phyloP scores from a whole-genome alignment of 768 basidiomycete species.

The Termitomyces sp. region DNA sequence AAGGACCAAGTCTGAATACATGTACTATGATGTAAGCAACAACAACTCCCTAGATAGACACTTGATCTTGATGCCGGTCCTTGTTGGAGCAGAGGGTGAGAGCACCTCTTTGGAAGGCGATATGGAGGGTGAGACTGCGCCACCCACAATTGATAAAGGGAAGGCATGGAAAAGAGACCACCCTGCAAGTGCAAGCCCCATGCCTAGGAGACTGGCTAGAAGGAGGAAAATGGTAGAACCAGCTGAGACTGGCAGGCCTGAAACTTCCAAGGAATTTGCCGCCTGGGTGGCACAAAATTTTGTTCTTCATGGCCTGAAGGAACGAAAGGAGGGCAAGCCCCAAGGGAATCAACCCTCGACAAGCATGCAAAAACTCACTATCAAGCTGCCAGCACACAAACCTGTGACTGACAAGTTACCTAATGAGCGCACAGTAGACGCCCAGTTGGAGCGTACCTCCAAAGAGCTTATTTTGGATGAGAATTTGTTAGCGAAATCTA shows the following conservation, averaged over 20 bases:
- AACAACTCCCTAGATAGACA: background rate
- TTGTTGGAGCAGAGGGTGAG: background rate
- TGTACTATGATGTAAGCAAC: background rate
- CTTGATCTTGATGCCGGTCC: background rate
- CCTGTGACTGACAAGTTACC: background rate
- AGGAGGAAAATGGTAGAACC: background rate
- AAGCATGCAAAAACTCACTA: background rate
- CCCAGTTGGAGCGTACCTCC: background rate
- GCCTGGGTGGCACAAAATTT: background rate
- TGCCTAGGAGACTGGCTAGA: too few relatives aligned
- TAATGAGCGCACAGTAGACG: background rate
- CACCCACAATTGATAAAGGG: too few relatives aligned
- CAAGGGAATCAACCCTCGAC: background rate
- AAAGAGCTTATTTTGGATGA: background rate
- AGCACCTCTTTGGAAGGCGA: too few relatives aligned
- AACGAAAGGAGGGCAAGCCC: background rate
- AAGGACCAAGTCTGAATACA: background rate
- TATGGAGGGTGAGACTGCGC: background rate
- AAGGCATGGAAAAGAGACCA: too few relatives aligned
- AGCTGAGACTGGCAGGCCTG: background rate
- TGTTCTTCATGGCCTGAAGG: background rate
- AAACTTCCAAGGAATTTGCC: background rate
- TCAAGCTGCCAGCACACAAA: background rate
- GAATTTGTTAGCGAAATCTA: background rate
- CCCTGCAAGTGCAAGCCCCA: too few relatives aligned